Evolutionary conservation across 108 stramenopile species (phyloP), one percentile per base, ranked within the genome.

Genomic region (Nannochloropsis gaditana): DNA sequence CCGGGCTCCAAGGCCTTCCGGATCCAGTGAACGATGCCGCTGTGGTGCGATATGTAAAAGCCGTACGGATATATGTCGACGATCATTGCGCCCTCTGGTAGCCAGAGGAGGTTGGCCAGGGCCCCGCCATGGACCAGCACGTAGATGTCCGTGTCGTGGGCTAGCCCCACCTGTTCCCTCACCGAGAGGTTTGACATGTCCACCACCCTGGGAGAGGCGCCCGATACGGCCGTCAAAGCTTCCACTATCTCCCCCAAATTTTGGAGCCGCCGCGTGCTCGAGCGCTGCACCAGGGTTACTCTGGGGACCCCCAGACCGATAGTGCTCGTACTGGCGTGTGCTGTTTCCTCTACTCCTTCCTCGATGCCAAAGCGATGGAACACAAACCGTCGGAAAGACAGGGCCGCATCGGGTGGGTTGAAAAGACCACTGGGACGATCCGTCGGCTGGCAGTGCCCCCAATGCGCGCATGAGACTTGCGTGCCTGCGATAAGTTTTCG

Each of bases 61-160:
- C 59, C 59, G n/a, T 73, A n/a, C 8, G 59, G 59, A n/a, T 73
- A 73, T 15, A 73, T 73, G n/a, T 73, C 59, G 59, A 73, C n/a
- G 59, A 73, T 73, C n/a, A 73, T n/a, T 8, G 59, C 59, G 59
- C 59, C 19, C 15, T 15, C 19, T n/a, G 59, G 59, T 4, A 73
- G 59, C 59, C 59, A 73, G 8, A 73, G 59, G 59, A 73, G 59
- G 8, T 73, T 73, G 15, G 59, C 59, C 59, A 73, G 15, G 3
- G 59, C 59, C n/a, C 59, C 59, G 59, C 59, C 59, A 73, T 73
- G 59, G 59, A 73, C 59, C 19, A 73, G 59, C 19, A 73, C n/a
- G 59, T n/a, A 73, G n/a, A 73, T 73, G n/a, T 73, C 59, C 15
- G 59, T 73, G 59, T 73, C n/a, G 59, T 73, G 59, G 19, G 59